Evolutionary conservation across 805 yeast genomes (phyloP).

Genomic region (Lachancea nothofagi): DNA sequence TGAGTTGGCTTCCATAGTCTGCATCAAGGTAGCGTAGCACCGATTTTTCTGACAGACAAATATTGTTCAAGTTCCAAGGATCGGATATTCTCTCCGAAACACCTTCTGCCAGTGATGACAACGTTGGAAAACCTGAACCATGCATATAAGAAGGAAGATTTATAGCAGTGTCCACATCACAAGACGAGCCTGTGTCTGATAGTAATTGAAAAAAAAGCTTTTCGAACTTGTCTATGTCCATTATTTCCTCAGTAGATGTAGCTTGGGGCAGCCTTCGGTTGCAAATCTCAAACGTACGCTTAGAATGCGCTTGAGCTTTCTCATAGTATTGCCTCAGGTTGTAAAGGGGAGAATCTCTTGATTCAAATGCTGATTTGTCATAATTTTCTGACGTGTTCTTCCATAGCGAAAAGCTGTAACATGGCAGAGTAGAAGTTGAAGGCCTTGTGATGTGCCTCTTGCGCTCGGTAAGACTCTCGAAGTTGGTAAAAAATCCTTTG

Average conservation of each 20-base stretch:
- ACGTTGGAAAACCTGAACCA: constrained; percentile 37
- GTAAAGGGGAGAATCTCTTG: constrained; percentile 45
- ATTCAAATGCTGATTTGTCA: constrained; percentile 37
- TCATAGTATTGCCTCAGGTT: constrained; percentile 55
- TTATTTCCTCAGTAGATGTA: constrained; percentile 16
- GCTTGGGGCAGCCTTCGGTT: constrained; percentile 15
- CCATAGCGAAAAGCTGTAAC: constrained; percentile 44
- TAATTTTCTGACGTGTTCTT: constrained; percentile 34
- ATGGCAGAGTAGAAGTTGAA: constrained; percentile 34
- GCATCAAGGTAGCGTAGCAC: constrained; percentile 41
- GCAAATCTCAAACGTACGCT: constrained; percentile 17
- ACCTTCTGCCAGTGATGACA: constrained; percentile 19
- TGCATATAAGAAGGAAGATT: constrained; percentile 34
- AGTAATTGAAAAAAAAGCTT: constrained; percentile 40
- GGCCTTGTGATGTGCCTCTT: constrained; percentile 36
- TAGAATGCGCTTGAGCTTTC: constrained; percentile 42
- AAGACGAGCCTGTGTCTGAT: constrained; percentile 23
- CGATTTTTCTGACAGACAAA: constrained; percentile 47
- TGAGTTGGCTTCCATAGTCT: constrained; percentile 38
- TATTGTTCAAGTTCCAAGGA: constrained; percentile 56
- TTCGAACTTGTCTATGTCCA: constrained; percentile 32
- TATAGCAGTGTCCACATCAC: constrained; percentile 36
- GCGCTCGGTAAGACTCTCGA: constrained; percentile 44
- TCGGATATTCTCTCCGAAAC: constrained; percentile 13
- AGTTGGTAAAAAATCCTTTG: constrained; percentile 48